Base-by-base conservation (phyloP, 2,329 filamentous ascomycete species). In the Fusarium sp. region DNA sequence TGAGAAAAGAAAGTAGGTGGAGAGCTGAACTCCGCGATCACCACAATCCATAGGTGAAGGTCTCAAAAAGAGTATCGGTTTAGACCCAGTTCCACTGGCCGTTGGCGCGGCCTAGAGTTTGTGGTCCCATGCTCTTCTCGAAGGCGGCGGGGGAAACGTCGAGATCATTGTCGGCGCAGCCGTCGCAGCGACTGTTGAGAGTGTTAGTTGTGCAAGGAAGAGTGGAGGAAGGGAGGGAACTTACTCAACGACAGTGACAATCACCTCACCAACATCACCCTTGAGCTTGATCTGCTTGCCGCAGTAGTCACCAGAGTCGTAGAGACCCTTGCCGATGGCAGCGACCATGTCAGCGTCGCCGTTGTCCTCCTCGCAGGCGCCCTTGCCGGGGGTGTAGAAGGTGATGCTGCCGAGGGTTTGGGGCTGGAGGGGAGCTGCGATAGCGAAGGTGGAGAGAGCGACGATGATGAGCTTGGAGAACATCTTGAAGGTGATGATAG, bases 271-370 rank as follows among this genome's bases (percentile, higher is more conserved):
- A 51, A 69, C 77, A 34, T 81, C 80, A 61, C 89, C 81, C 48
- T 80, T 82, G 29, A 92, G 85, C 27, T 90, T 83, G n/a, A 96
- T 86, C 77, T 84, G 88, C 74, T 83, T 82, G 4, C 90, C 90
- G 74, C 93, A 95, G 2, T 81, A 76, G 6, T 81, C 80, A 2
- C 82, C 82, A 0, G 87, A 84, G 77, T 94, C 91, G 75, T 88
- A 95, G 7, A 92, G 76, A n/a, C 84, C 75, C 73, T 90, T 87
- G 3, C 90, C 91, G 1, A 95, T 84, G 1, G 92, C 87, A 37
- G 87, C 90, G 42, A 94, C 87, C 60, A 85, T 75, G 60, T 94
- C 90, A 10, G 77, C 79, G 10, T 83, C 81, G 2, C 76, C 79
- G 56, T 86, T 88, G 3, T 80, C 83, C 32, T 85, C 79, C 7